A percentile compares a stretch with the other conserved stretches of the same genome.
These are phyloP conservation scores for Termitomyces sp. DNA, from an alignment of 768 basidiomycete genomes.

Conservation along the genomic window DNA sequence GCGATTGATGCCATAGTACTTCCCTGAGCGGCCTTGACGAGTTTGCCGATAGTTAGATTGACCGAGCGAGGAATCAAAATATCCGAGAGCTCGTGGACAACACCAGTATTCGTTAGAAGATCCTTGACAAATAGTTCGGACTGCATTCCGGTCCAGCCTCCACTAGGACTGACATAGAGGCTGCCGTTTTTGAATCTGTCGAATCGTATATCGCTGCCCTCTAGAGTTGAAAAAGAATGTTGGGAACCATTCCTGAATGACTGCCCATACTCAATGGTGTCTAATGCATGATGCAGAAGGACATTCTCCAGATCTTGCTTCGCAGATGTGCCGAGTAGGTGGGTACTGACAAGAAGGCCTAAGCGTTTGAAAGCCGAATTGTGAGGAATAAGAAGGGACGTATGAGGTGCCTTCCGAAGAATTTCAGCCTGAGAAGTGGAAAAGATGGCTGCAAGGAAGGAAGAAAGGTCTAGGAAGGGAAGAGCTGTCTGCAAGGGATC, in stretches of 20 bases:
- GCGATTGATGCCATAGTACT: conserved; percentile 85
- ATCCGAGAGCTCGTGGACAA: conserved; percentile 83
- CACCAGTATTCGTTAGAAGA: conserved; percentile 82
- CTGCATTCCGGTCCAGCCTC: conserved; percentile 73
- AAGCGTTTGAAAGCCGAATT: conserved; percentile 87
- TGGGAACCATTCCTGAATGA: conserved; percentile 58
- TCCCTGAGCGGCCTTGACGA: conserved; percentile 84
- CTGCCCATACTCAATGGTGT: conserved; percentile 66
- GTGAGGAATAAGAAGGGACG: conserved; percentile 81
- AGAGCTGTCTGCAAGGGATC: conserved; percentile 79
- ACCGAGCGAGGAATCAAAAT: conserved; percentile 85
- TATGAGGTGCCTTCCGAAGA: conserved; percentile 57
- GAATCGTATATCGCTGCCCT: conserved; percentile 77
- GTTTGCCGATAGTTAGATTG: conserved; percentile 81
- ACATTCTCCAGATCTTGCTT: conserved; percentile 79
- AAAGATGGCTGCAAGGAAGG: conserved; percentile 86
- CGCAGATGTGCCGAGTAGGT: conserved; percentile 74
- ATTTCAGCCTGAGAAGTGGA: conserved; percentile 77
- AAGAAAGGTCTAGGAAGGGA: conserved; percentile 78
- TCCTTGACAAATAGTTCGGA: conserved; percentile 54
- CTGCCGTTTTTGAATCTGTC: conserved; percentile 49
- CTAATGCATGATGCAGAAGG: conserved; percentile 81
- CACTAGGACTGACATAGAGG: conserved; percentile 55
- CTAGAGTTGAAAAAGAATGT: conserved; percentile 73
- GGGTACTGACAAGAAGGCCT: conserved; percentile 77